Evolutionary conservation across 352 stramenopile genomes (phyloP), one percentile per base, ranked within the genome.

Genomic region (Phytophthora meadii): DNA sequence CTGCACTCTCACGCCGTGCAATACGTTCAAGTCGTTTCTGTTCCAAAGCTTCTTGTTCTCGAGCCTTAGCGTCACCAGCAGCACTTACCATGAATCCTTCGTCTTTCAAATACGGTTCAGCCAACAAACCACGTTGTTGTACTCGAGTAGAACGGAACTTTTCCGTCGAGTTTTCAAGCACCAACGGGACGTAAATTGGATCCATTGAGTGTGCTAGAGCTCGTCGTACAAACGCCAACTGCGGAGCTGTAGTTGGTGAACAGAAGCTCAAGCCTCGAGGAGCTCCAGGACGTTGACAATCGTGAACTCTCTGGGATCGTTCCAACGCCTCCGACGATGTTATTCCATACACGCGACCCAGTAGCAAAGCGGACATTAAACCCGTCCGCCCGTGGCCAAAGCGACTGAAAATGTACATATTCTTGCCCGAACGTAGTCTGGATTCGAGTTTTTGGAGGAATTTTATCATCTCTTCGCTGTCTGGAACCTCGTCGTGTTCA

Each of bases 331-430:
- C 82, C 0, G 68, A 63, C 1, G 85, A 55, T 7, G 73, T 57
- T 24, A 93, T 70, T 6, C 85, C 84, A 40, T 93, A 95, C 19
- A 95, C 50, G 4, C 87, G 77, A 1, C 82, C 87, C 28, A 95
- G 80, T 10, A 95, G 46, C 14, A 94, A 53, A 3, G 85, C 82
- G 7, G 78, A 66, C 17, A 94, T 27, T n/a, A 94, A 61, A 5
- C 84, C 85, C 14, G 87, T 92, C 15, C 85, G 84, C 5, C 84
- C 85, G 24, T 86, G 84, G n/a, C 85, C 85, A 7, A 84, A 64
- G 39, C 69, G 71, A 62, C 84, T 93, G 64, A 95, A 95, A 2
- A 92, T 53, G 55, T 90, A 94, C 11, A 95, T n/a, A 47, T 79
- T 87, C 46, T 88, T 73, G 6, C 74, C 67, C 0, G 41, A 56